Evolutionary conservation across 441 rosid genomes (phyloP).

Genomic region (Euphorbia celastroides): DNA sequence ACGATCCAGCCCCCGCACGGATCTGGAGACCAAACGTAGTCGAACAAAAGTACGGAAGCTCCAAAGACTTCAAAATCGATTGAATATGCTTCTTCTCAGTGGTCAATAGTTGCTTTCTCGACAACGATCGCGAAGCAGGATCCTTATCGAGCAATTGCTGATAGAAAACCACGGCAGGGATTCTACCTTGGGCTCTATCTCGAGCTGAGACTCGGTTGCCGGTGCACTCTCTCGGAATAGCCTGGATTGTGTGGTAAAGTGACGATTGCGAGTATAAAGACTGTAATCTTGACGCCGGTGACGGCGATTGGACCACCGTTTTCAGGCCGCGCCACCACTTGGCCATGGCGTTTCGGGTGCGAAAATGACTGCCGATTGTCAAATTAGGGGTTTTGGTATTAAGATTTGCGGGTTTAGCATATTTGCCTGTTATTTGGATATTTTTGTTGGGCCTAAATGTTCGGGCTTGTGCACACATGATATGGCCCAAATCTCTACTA

Average conservation of each 20-base stretch:
- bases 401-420: conserved; percentile 5
- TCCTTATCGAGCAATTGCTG: conserved; percentile 47
- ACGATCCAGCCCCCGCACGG: conserved; percentile 83
- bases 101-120: conserved; percentile 70
- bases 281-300: conserved; percentile 19
- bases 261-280: conserved; percentile 22
- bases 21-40: conserved; percentile 77
- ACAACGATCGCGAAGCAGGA: conserved; percentile 28
- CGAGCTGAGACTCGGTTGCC: conserved; percentile 59
- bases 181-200: conserved; percentile 78
- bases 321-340: conserved; percentile 56
- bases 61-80: conserved; percentile 56
- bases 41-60: conserved; percentile 75
- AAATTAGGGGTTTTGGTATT: background rate
- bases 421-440: background rate
- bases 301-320: conserved; percentile 25
- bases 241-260: conserved; percentile 76
- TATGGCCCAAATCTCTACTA: too few species aligned
- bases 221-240: conserved; percentile 62
- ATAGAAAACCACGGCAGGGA: conserved; percentile 81
- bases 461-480: too few species aligned
- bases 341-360: conserved; percentile 21
- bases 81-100: conserved; percentile 80
- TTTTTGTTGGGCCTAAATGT: too few species aligned
- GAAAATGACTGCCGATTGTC: conserved; percentile 3